These are phyloP conservation scores for Phytophthora multivora DNA, from an alignment of 352 stramenopile species.

Conservation along the genomic window DNA sequence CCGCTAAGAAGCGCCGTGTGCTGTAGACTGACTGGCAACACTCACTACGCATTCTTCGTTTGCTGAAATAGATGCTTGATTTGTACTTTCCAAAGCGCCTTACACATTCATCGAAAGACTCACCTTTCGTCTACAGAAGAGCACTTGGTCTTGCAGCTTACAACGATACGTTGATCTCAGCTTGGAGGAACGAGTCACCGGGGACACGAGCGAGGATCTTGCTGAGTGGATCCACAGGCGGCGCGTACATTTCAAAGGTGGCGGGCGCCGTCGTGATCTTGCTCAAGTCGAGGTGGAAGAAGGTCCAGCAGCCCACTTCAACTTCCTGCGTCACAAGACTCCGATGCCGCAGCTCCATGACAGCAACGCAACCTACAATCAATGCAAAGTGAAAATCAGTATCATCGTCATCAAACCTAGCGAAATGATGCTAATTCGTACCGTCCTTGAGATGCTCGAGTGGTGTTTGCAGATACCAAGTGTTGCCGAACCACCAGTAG, in stretches of 20 bases:
- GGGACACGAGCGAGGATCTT: conserved; percentile 87
- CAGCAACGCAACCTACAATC: conserved; percentile 73
- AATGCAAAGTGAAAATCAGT: conserved; percentile 12
- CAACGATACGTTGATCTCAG: conserved; percentile 88
- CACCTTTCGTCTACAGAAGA: conserved; percentile 15
- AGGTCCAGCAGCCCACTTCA: conserved; percentile 90
- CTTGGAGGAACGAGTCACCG: conserved; percentile 88
- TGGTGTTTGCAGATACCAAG: conserved; percentile 85
- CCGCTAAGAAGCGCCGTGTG: conserved; percentile 95
- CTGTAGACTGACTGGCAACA: conserved; percentile 62
- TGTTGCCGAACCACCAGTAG: conserved; percentile 91
- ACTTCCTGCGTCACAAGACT: conserved; percentile 85
- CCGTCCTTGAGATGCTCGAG: conserved; percentile 88
- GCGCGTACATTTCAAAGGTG: conserved; percentile 90
- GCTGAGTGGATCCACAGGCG: conserved; percentile 82
- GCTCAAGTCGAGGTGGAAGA: conserved; percentile 88
- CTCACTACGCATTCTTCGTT: conserved; percentile 13
- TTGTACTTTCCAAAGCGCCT: conserved; percentile 24
- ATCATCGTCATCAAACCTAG: background rate
- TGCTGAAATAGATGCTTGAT: conserved; percentile 45
- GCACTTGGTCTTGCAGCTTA: conserved; percentile 33
- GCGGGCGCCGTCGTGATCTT: conserved; percentile 87
- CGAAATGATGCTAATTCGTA: conserved; percentile 31
- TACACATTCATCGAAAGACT: conserved; percentile 5
- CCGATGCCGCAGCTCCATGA: conserved; percentile 87